Conservation (phyloP, 179 eudicot genomes). For the Gypsophila paniculata region DNA sequence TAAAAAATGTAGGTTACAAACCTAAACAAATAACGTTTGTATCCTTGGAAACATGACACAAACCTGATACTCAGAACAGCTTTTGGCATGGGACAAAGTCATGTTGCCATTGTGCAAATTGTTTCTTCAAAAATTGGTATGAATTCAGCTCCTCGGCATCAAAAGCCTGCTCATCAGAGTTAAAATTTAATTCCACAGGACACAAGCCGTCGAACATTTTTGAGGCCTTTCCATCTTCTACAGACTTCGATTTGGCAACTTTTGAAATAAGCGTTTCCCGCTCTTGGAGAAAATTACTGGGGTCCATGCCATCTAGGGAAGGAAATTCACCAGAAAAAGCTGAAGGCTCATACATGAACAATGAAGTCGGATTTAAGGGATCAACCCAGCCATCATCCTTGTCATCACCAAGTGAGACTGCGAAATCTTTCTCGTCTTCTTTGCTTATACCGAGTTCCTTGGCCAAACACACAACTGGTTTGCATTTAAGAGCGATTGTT, state of each 20-base stretch:
- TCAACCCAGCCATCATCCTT: constrained; percentile 34
- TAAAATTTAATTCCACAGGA: constrained; percentile 29
- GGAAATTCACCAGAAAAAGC: constrained; percentile 30
- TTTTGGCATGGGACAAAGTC: constrained; percentile 24
- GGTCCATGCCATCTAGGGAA: constrained; percentile 14
- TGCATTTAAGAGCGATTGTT: constrained; percentile 35
- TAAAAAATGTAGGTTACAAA: neutral
- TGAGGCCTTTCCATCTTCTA: constrained; percentile 10
- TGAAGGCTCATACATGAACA: constrained; percentile 39
- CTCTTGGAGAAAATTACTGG: constrained; percentile 19
- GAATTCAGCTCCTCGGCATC: constrained; percentile 8
- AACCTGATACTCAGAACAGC: constrained; percentile 74
- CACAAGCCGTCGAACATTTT: constrained; percentile 27
- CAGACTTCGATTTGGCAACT: constrained; percentile 18
- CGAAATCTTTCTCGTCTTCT: constrained; percentile 30
- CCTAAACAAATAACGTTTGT: neutral
- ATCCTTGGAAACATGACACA: neutral
- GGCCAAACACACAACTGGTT: constrained; percentile 37
- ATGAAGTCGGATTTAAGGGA: constrained; percentile 20
- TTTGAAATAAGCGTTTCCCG: constrained; percentile 33
- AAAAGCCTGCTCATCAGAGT: neutral
- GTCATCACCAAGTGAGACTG: constrained; percentile 57
- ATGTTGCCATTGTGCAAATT: constrained; percentile 27
- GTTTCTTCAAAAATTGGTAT: constrained; percentile 25
- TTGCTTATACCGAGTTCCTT: constrained; percentile 28